phyloP scores from a whole-genome alignment of 176 grass and related monocot genomes.

The Alopecurus myosuroides region DNA sequence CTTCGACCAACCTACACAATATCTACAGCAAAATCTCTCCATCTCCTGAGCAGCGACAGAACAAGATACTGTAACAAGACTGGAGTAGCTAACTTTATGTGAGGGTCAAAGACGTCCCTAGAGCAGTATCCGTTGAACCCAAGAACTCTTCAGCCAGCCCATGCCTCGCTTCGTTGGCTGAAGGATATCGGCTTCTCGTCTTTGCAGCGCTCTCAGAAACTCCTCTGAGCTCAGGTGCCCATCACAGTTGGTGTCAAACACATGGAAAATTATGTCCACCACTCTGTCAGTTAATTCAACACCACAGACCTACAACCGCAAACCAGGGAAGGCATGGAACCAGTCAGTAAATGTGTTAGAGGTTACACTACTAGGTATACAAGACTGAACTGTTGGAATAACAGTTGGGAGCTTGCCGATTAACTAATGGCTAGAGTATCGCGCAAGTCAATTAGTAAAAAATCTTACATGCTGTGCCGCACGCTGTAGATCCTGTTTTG shows the following conservation, averaged over 20 bases:
- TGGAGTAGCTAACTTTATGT: background rate
- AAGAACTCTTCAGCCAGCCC: conserved; percentile 43
- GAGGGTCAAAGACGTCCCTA: background rate
- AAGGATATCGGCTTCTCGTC: conserved; percentile 55
- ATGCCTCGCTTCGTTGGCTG: conserved; percentile 37
- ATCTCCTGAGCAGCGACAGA: background rate
- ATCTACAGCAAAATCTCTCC: conserved; percentile 10
- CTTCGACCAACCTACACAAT: background rate
- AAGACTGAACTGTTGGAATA: background rate
- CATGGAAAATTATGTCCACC: conserved; percentile 79
- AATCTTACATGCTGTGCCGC: conserved; percentile 69
- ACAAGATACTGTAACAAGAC: background rate
- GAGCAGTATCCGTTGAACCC: conserved; percentile 21
- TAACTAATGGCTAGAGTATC: background rate
- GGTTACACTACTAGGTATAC: background rate
- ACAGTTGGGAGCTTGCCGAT: background rate
- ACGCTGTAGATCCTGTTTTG: conserved; percentile 82
- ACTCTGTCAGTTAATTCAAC: conserved; percentile 62
- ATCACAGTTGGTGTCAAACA: conserved; percentile 75
- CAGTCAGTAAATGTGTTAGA: background rate
- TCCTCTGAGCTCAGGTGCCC: conserved; percentile 71
- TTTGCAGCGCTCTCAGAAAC: conserved; percentile 75
- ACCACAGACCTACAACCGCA: conserved; percentile 55
- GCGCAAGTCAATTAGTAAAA: background rate
- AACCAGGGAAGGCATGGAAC: background rate